phyloP scores from a whole-genome alignment of 2,329 filamentous ascomycete species.

The Fusarium verticillioides region DNA sequence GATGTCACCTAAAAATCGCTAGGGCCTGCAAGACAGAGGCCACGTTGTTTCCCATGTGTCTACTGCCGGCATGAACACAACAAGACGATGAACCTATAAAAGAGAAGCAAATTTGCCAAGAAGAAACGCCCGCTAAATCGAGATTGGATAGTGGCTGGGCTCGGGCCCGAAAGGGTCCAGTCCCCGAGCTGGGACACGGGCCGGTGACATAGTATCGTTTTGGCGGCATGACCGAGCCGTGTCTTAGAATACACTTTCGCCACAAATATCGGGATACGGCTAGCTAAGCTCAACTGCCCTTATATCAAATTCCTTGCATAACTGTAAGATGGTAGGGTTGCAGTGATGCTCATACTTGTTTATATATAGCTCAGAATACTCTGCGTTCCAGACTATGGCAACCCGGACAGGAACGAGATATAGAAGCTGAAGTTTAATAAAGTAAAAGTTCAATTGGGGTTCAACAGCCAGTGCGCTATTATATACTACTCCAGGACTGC shows the following conservation, averaged over 20 bases:
- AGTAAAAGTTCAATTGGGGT: background rate
- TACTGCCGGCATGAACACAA: background rate
- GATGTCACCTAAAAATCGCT: background rate
- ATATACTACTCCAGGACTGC: accelerated
- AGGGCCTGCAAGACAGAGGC: background rate
- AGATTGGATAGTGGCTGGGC: background rate
- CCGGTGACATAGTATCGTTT: background rate
- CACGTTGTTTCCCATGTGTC: background rate
- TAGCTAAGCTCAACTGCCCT: background rate
- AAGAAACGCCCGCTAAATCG: accelerated
- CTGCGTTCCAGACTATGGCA: background rate
- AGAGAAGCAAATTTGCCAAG: background rate
- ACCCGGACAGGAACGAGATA: background rate
- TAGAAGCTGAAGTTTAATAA: background rate
- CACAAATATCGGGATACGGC: background rate
- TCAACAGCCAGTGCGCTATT: accelerated
- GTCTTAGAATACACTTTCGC: background rate
- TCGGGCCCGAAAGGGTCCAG: background rate
- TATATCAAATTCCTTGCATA: background rate
- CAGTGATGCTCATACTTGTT: background rate
- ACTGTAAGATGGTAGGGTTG: background rate
- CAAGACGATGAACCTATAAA: background rate
- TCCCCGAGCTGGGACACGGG: background rate
- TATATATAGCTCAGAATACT: background rate
- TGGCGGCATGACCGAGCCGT: background rate